Evolutionary conservation across 306 rosid species (phyloP), one percentile per base, ranked within the genome.

Genomic region (Prunus kanzakura): DNA sequence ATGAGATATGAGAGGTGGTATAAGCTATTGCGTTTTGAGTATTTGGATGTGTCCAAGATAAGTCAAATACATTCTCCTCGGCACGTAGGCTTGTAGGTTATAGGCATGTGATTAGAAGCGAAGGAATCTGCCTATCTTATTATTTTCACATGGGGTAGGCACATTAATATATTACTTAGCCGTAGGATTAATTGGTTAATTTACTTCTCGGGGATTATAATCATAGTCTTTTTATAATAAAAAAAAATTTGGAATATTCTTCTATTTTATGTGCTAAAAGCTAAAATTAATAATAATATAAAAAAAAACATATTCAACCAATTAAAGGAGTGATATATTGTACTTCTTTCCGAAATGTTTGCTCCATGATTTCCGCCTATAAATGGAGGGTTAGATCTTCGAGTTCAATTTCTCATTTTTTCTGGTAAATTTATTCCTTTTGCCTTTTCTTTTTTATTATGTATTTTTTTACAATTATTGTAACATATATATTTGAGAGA

Each of bases 61-160:
- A 72, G 67, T 73, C 67, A 73, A 56, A 58, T 64, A 61, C 69
- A 74, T 55, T 69, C 46, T 50, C 69, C 64, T 61, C 19, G 49
- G 79, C 80, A 76, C 76, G 58, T 79, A 73, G 67, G 64, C 64
- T 60, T 60, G 35, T 9, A 11, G 64, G 15, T 60, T 56, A 14
- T 30, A 27, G 63, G 77, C 87, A 86, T 86, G 85, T 83, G 87
- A 64, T 47, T 5, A 52, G 2, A 52, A 29, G 2, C 45, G 5
- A 20, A 62, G 60, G 85, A 86, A 83, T 83, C 87, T 72, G 47
- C 25, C 69, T 67, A 16, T 67, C 63, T 20, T 72, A 64, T 65
- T 51, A 62, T 45, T 79, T 66, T 63, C 86, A 85, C 86, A 76
- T 83, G 91, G 83, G 65, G 45, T 25, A 35, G 71, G 12, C 73